phyloP scores from a whole-genome alignment of 2,329 filamentous ascomycete genomes.

The Cladosporium sp. region DNA sequence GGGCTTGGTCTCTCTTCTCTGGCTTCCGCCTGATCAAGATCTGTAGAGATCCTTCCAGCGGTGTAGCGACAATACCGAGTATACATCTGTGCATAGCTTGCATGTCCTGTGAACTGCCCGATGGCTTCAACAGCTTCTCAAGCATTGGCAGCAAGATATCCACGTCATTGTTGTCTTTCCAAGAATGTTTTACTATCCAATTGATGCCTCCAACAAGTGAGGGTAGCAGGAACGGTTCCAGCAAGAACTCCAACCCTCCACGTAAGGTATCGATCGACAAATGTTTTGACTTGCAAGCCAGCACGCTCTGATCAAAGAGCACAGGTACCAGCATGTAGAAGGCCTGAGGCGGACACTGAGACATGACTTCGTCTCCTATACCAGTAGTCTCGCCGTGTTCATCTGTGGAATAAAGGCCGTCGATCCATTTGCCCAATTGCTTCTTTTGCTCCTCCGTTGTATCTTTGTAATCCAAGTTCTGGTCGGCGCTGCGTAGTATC shows the following conservation, averaged over 20 bases:
- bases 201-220: conserved; percentile 69
- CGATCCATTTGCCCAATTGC: conserved; percentile 70
- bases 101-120: conserved; percentile 67
- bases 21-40: conserved; percentile 65
- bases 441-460: conserved; percentile 62
- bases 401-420: conserved; percentile 71
- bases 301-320: conserved; percentile 69
- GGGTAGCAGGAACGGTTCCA: conserved; percentile 76
- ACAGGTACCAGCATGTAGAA: conserved; percentile 77
- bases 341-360: conserved; percentile 74
- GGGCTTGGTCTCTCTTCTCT: conserved; percentile 64
- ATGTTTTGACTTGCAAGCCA: conserved; percentile 62
- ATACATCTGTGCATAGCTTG: conserved; percentile 67
- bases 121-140: conserved; percentile 66
- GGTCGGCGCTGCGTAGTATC: conserved; percentile 58
- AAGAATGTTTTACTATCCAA: conserved; percentile 68
- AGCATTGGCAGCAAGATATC: conserved; percentile 68
- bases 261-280: conserved; percentile 68
- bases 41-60: conserved; percentile 63
- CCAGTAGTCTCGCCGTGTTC: conserved; percentile 52
- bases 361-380: conserved; percentile 75
- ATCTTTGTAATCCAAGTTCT: conserved; percentile 55
- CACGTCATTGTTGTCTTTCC: conserved; percentile 60
- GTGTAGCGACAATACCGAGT: conserved; percentile 66
- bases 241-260: conserved; percentile 72